A percentile compares a stretch with the other conserved stretches of the same genome.
These are phyloP conservation scores for Leccinum subgranulosum DNA, from an alignment of 768 basidiomycete genomes.

Conservation along the genomic window DNA sequence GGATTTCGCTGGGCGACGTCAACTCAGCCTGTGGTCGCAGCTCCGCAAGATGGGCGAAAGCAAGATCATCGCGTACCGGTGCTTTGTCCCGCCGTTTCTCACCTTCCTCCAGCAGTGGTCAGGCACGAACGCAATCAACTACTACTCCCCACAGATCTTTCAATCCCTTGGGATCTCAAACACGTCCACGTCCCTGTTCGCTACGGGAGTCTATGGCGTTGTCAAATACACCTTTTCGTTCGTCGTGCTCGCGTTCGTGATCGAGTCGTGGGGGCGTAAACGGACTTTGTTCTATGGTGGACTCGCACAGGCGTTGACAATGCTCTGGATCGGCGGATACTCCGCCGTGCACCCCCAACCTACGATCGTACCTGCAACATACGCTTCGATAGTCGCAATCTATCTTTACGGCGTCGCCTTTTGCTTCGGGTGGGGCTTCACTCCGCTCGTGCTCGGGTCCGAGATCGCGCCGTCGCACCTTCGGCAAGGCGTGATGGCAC, in stretches of 20 bases:
- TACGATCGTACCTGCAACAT: conserved; percentile 28
- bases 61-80: conserved; percentile 27
- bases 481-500: conserved; percentile 29
- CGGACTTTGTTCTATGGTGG: conserved; percentile 36
- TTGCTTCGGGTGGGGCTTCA: conserved; percentile 33
- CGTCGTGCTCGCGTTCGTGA: conserved; percentile 34
- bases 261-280: conserved; percentile 40
- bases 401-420: conserved; percentile 38
- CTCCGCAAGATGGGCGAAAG: conserved; percentile 34
- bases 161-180: conserved; percentile 32
- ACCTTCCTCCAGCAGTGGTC: conserved; percentile 40
- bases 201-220: conserved; percentile 41
- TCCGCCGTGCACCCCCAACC: conserved; percentile 27
- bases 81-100: conserved; percentile 31
- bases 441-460: conserved; percentile 33
- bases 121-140: conserved; percentile 42
- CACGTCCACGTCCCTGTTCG: conserved; percentile 32
- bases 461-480: conserved; percentile 38
- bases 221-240: conserved; percentile 35
- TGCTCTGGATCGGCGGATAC: conserved; percentile 38
- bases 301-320: conserved; percentile 32
- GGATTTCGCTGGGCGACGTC: conserved; percentile 33
- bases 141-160: conserved; percentile 39
- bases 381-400: conserved; percentile 35
- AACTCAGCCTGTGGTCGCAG: conserved; percentile 24